Evolutionary conservation across 2,329 filamentous ascomycete genomes (phyloP), one percentile per base, ranked within the genome.

Genomic region (Paraconiothyrium sp.): DNA sequence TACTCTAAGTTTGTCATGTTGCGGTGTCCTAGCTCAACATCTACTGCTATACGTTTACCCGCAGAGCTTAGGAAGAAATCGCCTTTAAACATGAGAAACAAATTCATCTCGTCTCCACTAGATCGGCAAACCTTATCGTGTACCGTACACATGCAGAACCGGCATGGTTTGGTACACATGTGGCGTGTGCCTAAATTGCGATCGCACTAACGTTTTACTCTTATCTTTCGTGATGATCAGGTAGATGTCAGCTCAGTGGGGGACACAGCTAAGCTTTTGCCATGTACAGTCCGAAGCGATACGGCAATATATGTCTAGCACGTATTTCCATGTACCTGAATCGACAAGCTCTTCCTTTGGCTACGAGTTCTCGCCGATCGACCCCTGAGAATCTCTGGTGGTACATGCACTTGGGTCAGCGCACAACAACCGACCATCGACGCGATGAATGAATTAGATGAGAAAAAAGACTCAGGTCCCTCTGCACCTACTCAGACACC

Each of bases 201-300:
- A 24, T 46, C 6, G 27, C 24, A 39, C 39, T 55, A 55, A 34
- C 20, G 39, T 46, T 55, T 20, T 55, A 16, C 52, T 34, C 52
- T 55, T 55, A 55, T 46, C 52, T 46, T 27, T 39, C 39, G 41
- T 30, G 39, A 16, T 55, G 52, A 35, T 46, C 39, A 34, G 39
- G 27, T 16, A 37, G 27, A 11, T 27, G 24, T 32, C 41, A 54
- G 51, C 35, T 43, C 22, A 54, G 37, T 54, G 39, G 52, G 52
- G 52, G 52, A 46, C 34, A 34, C 24, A 20, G 6, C 39, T 35
- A 55, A 44, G 52, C 24, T 24, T 30, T 55, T 30, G 14, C 30
- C 1, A 55, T 34, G n/a, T 34, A 46, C 27, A 6, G 27, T 22
- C 13, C 34, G 24, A n/a, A 34, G n/a, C 16, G 14, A 16, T 46